These are phyloP conservation scores for Tricholoma saponaceum DNA, from an alignment of 768 basidiomycete species.

Conservation along the genomic window DNA sequence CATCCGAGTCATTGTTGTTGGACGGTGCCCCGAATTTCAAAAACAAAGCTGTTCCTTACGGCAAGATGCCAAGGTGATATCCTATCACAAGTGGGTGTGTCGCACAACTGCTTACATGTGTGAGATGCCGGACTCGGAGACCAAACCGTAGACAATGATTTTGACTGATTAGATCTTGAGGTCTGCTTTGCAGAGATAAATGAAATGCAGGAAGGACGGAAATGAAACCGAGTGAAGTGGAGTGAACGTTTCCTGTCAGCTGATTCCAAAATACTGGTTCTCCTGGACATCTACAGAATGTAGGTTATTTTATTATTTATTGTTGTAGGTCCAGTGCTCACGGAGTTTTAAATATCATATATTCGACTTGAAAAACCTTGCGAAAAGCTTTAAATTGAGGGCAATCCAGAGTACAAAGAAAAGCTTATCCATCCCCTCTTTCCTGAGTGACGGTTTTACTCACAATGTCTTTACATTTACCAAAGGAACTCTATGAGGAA, in stretches of 20 bases:
- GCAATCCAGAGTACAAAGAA: neutral
- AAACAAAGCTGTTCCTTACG: neutral
- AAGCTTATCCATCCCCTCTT: neutral
- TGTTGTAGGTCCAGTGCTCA: neutral
- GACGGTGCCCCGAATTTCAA: neutral
- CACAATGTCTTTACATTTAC: conserved; percentile 18
- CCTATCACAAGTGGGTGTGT: too few species aligned
- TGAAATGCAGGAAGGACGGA: neutral
- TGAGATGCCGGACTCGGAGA: neutral
- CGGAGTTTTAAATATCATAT: neutral
- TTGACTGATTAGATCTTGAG: neutral
- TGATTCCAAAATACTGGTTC: neutral
- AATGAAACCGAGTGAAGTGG: neutral
- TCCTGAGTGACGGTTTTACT: neutral
- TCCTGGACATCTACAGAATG: neutral
- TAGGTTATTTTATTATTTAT: neutral
- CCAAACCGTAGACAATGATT: neutral
- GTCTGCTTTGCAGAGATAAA: neutral
- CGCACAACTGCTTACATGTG: neutral
- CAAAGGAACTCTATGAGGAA: conserved; percentile 38
- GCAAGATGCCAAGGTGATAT: too few species aligned
- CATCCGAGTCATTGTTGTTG: neutral
- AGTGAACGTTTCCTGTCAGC: neutral
- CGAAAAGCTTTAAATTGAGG: neutral
- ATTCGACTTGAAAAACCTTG: neutral